Conservation (phyloP, 768 basidiomycete species). For the Paxillus involutus region DNA sequence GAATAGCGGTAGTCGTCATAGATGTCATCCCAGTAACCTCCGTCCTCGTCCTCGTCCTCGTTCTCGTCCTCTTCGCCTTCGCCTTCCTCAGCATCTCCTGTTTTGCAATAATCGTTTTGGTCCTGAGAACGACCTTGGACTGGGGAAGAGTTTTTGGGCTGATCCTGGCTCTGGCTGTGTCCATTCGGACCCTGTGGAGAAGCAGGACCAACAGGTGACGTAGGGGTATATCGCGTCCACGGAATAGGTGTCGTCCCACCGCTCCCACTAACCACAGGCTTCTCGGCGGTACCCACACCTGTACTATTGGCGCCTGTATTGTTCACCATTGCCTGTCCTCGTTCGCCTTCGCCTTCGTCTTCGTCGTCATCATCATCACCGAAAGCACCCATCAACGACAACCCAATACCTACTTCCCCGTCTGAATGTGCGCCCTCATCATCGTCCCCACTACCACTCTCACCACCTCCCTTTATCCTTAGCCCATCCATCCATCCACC, state of each 20-base stretch:
- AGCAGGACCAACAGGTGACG: slow-evolving; percentile 14
- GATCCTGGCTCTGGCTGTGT: not conserved
- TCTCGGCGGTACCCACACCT: slow-evolving; percentile 3
- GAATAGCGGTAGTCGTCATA: slow-evolving; percentile 83
- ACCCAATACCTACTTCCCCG: slow-evolving; percentile 66
- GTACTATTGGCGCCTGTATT: slow-evolving; percentile 2
- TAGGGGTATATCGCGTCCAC: slow-evolving; percentile 31
- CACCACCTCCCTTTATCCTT: not conserved
- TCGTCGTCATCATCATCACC: slow-evolving; percentile 28
- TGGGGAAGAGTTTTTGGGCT: not conserved
- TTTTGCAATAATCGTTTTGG: not conserved
- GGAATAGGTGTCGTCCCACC: slow-evolving; percentile 15
- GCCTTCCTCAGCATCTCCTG: slow-evolving; percentile 7
- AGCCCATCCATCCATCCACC: not conserved
- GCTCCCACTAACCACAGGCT: not conserved
- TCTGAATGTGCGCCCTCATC: slow-evolving; percentile 43
- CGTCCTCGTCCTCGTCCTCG: slow-evolving; percentile 32
- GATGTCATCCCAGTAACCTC: slow-evolving; percentile 69
- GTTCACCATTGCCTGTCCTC: not conserved
- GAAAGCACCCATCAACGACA: slow-evolving; percentile 60
- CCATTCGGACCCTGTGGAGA: not conserved
- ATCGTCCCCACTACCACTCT: not conserved
- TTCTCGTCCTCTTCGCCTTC: slow-evolving; percentile 16
- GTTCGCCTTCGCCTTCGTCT: slow-evolving; percentile 4
- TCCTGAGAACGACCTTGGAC: not conserved